These are phyloP conservation scores for Crassisporium funariophilum DNA, from an alignment of 768 basidiomycete species.

Conservation along the genomic window DNA sequence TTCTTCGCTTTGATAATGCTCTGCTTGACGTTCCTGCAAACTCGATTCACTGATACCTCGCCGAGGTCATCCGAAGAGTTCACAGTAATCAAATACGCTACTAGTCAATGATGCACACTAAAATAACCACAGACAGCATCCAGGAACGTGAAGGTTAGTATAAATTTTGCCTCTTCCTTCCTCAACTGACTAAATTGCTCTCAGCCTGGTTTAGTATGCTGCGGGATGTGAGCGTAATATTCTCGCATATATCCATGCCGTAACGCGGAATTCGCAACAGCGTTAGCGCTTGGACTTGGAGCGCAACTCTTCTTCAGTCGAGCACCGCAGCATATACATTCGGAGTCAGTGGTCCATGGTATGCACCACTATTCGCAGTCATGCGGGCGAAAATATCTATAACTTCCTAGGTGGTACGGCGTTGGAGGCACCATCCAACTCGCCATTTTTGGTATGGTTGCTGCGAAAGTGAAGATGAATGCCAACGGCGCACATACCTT, in stretches of 20 bases:
- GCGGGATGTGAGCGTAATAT: conserved; percentile 41
- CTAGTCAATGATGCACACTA: neutral
- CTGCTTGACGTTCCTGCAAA: conserved; percentile 45
- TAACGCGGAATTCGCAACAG: conserved; percentile 23
- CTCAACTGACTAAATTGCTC: neutral
- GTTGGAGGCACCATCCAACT: conserved; percentile 57
- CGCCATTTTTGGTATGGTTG: conserved; percentile 53
- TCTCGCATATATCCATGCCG: neutral
- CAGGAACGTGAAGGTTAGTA: conserved; percentile 43
- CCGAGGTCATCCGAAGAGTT: conserved; percentile 51
- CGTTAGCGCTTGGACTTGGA: conserved; percentile 61
- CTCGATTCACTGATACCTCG: conserved; percentile 47
- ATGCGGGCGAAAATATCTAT: neutral
- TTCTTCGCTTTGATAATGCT: conserved; percentile 53
- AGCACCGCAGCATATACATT: conserved; percentile 55
- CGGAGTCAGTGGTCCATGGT: conserved; percentile 55
- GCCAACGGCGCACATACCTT: conserved; percentile 61
- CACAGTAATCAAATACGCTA: conserved; percentile 31
- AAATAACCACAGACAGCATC: conserved; percentile 39
- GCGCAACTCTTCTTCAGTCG: conserved; percentile 56
- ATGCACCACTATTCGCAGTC: neutral
- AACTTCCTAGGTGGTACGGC: conserved; percentile 45
- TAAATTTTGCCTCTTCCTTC: neutral
- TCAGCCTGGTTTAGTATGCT: conserved; percentile 50
- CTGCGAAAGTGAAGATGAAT: conserved; percentile 60